Percentiles rank a stretch among this genome's conserved stretches.
phyloP scores from a whole-genome alignment of 805 yeast species.

The Metschnikowia henanensis region DNA sequence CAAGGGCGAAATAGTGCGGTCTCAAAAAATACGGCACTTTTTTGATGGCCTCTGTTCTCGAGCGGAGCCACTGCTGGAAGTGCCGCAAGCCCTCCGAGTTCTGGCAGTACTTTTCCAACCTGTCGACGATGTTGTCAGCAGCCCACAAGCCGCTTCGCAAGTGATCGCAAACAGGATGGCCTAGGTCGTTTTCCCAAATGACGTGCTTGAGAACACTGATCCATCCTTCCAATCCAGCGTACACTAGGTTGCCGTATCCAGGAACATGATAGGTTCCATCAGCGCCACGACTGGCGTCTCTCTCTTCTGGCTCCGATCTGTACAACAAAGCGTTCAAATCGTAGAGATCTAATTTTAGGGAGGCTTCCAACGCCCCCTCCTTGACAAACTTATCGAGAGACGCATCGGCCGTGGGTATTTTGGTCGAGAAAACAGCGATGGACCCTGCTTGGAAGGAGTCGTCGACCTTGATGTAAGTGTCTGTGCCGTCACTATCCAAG shows the following conservation, averaged over 20 bases:
- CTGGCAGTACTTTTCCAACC: slow-evolving; percentile 56
- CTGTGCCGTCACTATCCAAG: slow-evolving; percentile 44
- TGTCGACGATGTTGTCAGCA: slow-evolving; percentile 63
- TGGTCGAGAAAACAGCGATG: slow-evolving; percentile 78
- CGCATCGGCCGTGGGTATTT: slow-evolving; percentile 62
- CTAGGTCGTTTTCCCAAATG: slow-evolving; percentile 70
- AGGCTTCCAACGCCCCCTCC: slow-evolving; percentile 75
- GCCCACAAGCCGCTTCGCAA: slow-evolving; percentile 90
- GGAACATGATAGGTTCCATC: slow-evolving; percentile 81
- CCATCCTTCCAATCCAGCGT: slow-evolving; percentile 96
- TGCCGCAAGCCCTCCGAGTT: slow-evolving; percentile 47
- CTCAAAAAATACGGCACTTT: slow-evolving; percentile 73
- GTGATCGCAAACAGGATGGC: slow-evolving; percentile 81
- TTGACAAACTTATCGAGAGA: slow-evolving; percentile 66
- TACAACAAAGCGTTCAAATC: slow-evolving; percentile 77
- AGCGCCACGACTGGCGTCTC: slow-evolving; percentile 70
- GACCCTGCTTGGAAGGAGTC: slow-evolving; percentile 83
- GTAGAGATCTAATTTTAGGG: slow-evolving; percentile 55
- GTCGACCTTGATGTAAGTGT: slow-evolving; percentile 58
- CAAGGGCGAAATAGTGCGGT: slow-evolving; percentile 85
- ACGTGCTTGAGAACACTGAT: slow-evolving; percentile 62
- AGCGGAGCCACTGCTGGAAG: slow-evolving; percentile 69
- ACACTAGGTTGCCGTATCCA: slow-evolving; percentile 66
- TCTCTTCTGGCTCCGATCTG: slow-evolving; percentile 83
- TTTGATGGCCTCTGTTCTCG: slow-evolving; percentile 62